A percentile compares a stretch with the other conserved stretches of the same genome.
phyloP scores from a whole-genome alignment of 2,329 filamentous ascomycete genomes.

The Phialemonium atrogriseum region DNA sequence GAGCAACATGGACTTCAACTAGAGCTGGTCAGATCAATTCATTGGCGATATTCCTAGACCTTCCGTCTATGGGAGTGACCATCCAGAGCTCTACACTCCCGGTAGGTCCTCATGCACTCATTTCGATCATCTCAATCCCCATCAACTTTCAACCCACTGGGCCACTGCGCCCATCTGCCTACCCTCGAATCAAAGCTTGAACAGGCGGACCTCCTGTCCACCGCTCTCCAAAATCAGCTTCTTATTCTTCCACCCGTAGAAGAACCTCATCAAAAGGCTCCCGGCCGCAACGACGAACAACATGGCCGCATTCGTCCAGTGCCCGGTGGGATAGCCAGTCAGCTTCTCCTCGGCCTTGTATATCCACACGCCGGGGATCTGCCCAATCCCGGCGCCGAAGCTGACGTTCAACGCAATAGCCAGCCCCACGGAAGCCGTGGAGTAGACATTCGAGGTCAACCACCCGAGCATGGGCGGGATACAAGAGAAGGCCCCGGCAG shows the following conservation, averaged over 20 bases:
- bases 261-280: conserved; percentile 43
- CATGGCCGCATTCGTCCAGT: conserved; percentile 57
- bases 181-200: conserved; percentile 24
- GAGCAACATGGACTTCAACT: no score
- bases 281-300: conserved; percentile 50
- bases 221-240: conserved; percentile 22
- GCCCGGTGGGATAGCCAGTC: conserved; percentile 59
- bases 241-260: conserved; percentile 43
- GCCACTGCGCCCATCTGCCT: no score
- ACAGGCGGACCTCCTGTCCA: conserved; percentile 27
- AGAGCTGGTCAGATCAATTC: no score
- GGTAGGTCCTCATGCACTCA: no score
- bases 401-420: conserved; percentile 65
- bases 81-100: no score
- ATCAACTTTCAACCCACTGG: no score
- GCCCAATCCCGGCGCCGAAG: conserved; percentile 56
- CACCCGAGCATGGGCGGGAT: conserved; percentile 65
- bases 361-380: conserved; percentile 68
- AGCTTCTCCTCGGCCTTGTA: conserved; percentile 56
- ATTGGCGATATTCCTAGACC: no score
- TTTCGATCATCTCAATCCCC: no score
- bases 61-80: no score
- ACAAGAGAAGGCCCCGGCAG: conserved; percentile 58
- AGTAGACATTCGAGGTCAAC: conserved; percentile 60
- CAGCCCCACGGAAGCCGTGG: conserved; percentile 56